These are phyloP conservation scores for Leishmania martiniquensis DNA, from an alignment of 208 protist species.

Conservation along the genomic window DNA sequence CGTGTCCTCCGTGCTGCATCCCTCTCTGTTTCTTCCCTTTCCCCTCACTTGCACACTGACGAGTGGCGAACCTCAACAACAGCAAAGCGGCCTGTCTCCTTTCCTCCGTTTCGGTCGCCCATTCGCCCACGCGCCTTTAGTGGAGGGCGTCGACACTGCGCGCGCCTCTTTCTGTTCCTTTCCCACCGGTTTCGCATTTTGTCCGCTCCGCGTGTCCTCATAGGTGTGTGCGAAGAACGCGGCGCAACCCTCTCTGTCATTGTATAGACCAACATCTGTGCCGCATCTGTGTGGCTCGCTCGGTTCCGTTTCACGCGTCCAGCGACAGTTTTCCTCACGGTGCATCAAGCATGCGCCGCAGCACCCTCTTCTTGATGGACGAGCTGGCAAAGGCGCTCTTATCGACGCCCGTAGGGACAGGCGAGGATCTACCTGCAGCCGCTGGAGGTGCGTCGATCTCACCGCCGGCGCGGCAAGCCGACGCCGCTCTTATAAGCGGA, in stretches of 20 bases:
- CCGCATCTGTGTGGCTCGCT: neutral
- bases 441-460: neutral
- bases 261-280: too few relatives aligned
- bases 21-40: neutral
- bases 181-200: neutral
- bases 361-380: neutral
- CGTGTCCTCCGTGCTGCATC: neutral
- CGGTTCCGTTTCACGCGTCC: too few relatives aligned
- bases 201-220: neutral
- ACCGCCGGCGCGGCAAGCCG: neutral
- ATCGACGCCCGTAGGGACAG: neutral
- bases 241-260: too few relatives aligned
- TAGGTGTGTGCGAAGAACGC: too few relatives aligned
- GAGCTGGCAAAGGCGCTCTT: constrained; percentile 10
- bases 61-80: neutral
- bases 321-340: neutral
- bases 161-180: neutral
- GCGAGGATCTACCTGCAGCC: neutral
- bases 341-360: constrained; percentile 8
- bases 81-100: neutral
- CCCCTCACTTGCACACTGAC: neutral
- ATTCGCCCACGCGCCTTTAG: neutral
- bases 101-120: neutral
- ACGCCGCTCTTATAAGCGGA: neutral
- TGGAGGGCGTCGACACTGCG: neutral